Evolutionary conservation across 2,329 filamentous ascomycete species (phyloP).

Genomic region (Fusarium humuli): DNA sequence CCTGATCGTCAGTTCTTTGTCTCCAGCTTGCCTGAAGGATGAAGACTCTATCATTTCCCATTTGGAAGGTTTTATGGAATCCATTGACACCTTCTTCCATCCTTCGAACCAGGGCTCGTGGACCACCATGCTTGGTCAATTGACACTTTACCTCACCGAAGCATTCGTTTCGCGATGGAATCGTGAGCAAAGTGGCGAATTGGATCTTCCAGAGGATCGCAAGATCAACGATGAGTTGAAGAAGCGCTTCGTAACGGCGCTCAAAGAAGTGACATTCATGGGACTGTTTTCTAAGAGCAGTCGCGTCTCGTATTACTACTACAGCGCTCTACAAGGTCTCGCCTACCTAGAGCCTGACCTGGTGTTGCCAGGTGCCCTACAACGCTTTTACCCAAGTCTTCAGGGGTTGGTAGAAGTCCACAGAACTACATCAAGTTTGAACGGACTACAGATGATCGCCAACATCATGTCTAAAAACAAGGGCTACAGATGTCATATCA

Average conservation of each 20-base stretch:
- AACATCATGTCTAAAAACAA: conserved; percentile 92
- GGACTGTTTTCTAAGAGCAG: conserved; percentile 96
- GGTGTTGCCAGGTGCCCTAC: conserved; percentile 91
- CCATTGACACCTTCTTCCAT: conserved; percentile 98
- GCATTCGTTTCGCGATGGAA: conserved; percentile 99
- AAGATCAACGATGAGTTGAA: conserved; percentile 85
- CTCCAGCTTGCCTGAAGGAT: conserved; percentile 81
- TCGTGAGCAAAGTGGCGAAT: conserved; percentile 90
- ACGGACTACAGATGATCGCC: conserved; percentile 90
- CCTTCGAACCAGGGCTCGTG: conserved; percentile 94
- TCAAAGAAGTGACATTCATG: conserved; percentile 97
- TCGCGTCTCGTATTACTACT: conserved; percentile 90
- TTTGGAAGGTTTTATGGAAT: conserved; percentile 91
- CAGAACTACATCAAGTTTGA: conserved; percentile 91
- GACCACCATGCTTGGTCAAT: conserved; percentile 89
- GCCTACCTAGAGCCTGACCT: conserved; percentile 91
- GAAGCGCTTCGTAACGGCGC: conserved; percentile 85
- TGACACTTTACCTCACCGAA: conserved; percentile 92
- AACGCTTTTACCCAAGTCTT: conserved; percentile 96
- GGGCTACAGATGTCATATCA: conserved; percentile 96
- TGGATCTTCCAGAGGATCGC: conserved; percentile 84
- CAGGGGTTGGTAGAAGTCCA: conserved; percentile 98
- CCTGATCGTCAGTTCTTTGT: conserved; percentile 93
- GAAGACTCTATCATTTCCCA: conserved; percentile 84
- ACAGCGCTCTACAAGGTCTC: conserved; percentile 88